These are phyloP conservation scores for Pythium rhizo-oryzae DNA, from an alignment of 352 stramenopile species.

Conservation along the genomic window DNA sequence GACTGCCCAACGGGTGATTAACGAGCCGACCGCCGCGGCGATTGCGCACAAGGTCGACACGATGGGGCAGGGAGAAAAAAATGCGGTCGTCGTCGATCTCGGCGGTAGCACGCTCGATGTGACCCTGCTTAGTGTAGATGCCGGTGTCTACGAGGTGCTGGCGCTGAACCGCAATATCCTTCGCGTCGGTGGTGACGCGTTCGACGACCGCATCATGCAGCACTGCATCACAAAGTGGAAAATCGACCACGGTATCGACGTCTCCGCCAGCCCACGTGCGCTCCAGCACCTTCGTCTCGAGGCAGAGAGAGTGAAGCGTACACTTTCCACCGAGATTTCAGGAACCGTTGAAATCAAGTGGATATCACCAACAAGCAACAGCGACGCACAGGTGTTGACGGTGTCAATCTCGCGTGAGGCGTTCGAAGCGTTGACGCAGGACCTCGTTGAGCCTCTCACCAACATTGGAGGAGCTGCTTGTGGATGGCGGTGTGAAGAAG, in stretches of 20 bases:
- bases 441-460: conserved; percentile 98
- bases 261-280: conserved; percentile 93
- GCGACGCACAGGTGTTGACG: conserved; percentile 88
- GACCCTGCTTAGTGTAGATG: conserved; percentile 51
- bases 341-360: conserved; percentile 97
- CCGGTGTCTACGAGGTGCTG: conserved; percentile 98
- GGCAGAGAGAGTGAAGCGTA: conserved; percentile 98
- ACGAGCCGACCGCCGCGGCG: conserved; percentile 92
- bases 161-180: conserved; percentile 99
- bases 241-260: conserved; percentile 95
- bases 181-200: conserved; percentile 98
- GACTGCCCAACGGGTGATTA: conserved; percentile 70
- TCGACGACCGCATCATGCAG: conserved; percentile 99
- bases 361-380: conserved; percentile 79
- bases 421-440: conserved; percentile 98
- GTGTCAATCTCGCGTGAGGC: conserved; percentile 94
- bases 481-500: conserved; percentile 96
- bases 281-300: conserved; percentile 97
- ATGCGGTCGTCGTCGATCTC: background rate
- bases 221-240: conserved; percentile 99
- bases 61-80: conserved; percentile 25
- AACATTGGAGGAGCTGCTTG: conserved; percentile 94
- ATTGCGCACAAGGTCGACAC: conserved; percentile 91
- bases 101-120: conserved; percentile 1
- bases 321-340: conserved; percentile 95